phyloP scores from a whole-genome alignment of 1,284 basidiomycete species.

The Trametes pubescens region DNA sequence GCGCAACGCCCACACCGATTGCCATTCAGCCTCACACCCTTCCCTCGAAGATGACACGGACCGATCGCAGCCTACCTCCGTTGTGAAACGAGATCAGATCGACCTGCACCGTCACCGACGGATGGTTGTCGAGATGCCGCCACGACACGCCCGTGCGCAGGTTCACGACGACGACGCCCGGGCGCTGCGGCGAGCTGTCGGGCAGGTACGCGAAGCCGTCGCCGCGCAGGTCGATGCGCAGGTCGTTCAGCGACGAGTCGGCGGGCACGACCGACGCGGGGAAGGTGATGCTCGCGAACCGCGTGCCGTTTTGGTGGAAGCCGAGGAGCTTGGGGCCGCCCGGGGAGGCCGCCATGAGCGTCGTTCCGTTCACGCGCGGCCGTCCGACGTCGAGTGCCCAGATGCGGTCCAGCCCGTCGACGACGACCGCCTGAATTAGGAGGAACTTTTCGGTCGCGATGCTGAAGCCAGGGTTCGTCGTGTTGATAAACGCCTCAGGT shows the following conservation, averaged over 20 bases:
- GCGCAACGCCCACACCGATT: not conserved
- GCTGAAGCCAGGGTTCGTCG: constrained; percentile 31
- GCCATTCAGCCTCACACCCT: not conserved
- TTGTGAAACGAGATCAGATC: constrained; percentile 40
- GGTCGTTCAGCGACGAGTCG: constrained; percentile 43
- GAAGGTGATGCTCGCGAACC: constrained; percentile 41
- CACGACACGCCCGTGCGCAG: constrained; percentile 43
- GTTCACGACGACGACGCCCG: constrained; percentile 43
- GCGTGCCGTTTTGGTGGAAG: constrained; percentile 40
- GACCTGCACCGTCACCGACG: constrained; percentile 30
- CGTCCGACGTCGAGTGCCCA: constrained; percentile 45
- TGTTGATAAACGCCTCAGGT: constrained; percentile 32
- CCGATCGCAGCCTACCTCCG: constrained; percentile 26
- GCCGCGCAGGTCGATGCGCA: constrained; percentile 43
- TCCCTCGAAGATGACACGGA: not conserved
- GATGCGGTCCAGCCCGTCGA: constrained; percentile 41
- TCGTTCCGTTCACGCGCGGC: constrained; percentile 37
- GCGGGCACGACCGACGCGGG: constrained; percentile 39
- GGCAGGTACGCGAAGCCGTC: constrained; percentile 44
- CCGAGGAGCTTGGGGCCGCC: constrained; percentile 46
- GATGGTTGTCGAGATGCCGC: constrained; percentile 41
- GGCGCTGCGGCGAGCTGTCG: constrained; percentile 38
- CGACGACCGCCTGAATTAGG: constrained; percentile 40
- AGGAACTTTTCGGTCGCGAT: constrained; percentile 40
- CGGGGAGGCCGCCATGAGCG: constrained; percentile 35